Conservation (phyloP, 768 basidiomycete genomes). For the Agrocybe pediades region DNA sequence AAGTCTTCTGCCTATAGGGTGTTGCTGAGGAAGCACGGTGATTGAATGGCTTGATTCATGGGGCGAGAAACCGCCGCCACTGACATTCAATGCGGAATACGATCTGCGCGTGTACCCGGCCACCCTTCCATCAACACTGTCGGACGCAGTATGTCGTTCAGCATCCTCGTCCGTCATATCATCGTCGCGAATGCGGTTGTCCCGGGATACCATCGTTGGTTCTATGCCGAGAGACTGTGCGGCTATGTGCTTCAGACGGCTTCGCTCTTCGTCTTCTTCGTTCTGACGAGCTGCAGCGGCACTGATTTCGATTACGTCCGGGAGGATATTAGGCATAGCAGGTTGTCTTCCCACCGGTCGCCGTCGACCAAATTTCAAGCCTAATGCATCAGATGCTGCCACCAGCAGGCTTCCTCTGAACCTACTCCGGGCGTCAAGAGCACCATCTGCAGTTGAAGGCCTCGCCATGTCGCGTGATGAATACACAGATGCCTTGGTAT, state of each 20-base stretch:
- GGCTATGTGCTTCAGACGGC: conserved; percentile 73
- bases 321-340: conserved; percentile 49
- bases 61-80: conserved; percentile 22
- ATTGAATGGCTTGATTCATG: conserved; percentile 37
- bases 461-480: conserved; percentile 11
- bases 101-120: conserved; percentile 20
- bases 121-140: conserved; percentile 15
- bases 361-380: conserved; percentile 50
- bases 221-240: conserved; percentile 76
- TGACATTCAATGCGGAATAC: conserved; percentile 19
- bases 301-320: conserved; percentile 75
- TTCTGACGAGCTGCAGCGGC: conserved; percentile 53
- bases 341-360: conserved; percentile 37
- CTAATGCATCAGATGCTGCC: conserved; percentile 54
- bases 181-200: conserved; percentile 34
- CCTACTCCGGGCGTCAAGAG: conserved; percentile 26
- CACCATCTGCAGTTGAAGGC: conserved; percentile 19
- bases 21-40: conserved; percentile 22
- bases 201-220: conserved; percentile 48
- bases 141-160: conserved; percentile 22
- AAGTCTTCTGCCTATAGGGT: conserved; percentile 25
- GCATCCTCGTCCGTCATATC: conserved; percentile 41
- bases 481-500: conserved; percentile 20
- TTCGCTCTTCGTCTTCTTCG: conserved; percentile 71
- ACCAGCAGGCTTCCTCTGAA: conserved; percentile 49